These are phyloP conservation scores for Fomitiporia mediterranea DNA, from an alignment of 1,284 basidiomycete species.

Conservation along the genomic window DNA sequence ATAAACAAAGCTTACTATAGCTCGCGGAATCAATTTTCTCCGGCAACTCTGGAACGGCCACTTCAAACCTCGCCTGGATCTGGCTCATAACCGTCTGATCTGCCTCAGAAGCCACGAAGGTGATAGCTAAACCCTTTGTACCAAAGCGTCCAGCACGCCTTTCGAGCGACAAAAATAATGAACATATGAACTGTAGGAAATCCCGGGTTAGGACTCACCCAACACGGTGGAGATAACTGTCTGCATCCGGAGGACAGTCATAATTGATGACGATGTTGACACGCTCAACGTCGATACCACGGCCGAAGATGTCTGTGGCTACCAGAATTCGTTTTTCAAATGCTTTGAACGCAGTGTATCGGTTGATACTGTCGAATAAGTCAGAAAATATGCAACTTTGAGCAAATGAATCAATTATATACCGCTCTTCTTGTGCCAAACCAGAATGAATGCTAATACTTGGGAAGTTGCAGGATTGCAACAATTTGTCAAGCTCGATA, in stretches of 20 bases:
- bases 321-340: slow-evolving; percentile 99
- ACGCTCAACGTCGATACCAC: slow-evolving; percentile 96
- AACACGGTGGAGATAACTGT: slow-evolving; percentile 97
- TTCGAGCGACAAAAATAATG: background rate
- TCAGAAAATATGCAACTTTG: background rate
- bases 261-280: slow-evolving; percentile 97
- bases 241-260: slow-evolving; percentile 94
- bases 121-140: slow-evolving; percentile 99
- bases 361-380: slow-evolving; percentile 63
- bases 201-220: slow-evolving; percentile 49
- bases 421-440: slow-evolving; percentile 94
- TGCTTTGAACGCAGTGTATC: slow-evolving; percentile 99
- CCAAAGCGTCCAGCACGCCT: slow-evolving; percentile 98
- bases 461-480: slow-evolving; percentile 98
- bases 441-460: slow-evolving; percentile 97
- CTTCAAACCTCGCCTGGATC: slow-evolving; percentile 91
- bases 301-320: slow-evolving; percentile 95
- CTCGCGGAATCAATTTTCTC: slow-evolving; percentile 86
- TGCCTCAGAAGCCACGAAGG: slow-evolving; percentile 88
- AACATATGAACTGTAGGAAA: background rate
- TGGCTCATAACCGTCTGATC: slow-evolving; percentile 92
- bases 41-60: slow-evolving; percentile 90
- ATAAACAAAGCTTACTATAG: slow-evolving; percentile 60
- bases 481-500: slow-evolving; percentile 92
- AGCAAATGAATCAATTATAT: slow-evolving; percentile 30